A percentile compares a stretch with the other conserved stretches of the same genome.
These are phyloP conservation scores for Pezicula carpinea DNA, from an alignment of 2,329 filamentous ascomycete genomes.

Conservation along the genomic window DNA sequence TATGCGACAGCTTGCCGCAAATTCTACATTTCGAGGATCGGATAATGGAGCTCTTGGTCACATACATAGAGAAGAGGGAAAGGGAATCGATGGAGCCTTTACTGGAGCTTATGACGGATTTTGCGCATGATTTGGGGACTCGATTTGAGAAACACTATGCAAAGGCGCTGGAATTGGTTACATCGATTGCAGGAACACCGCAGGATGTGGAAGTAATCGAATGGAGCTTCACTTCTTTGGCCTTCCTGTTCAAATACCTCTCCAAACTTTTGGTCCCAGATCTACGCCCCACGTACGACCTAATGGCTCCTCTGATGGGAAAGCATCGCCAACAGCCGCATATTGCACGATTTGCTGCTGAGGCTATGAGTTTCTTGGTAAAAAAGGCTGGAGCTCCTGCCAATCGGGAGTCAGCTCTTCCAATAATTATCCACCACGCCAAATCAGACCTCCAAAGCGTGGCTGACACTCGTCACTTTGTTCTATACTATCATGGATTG, in stretches of 20 bases:
- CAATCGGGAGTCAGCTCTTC: constrained; percentile 68
- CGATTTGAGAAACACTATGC: constrained; percentile 87
- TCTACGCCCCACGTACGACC: constrained; percentile 75
- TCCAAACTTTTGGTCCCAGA: constrained; percentile 83
- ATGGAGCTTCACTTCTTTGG: constrained; percentile 91
- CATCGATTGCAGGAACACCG: constrained; percentile 71
- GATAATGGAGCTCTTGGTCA: constrained; percentile 73
- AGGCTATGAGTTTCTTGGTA: constrained; percentile 89
- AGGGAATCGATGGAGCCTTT: constrained; percentile 79
- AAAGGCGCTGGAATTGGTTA: constrained; percentile 68
- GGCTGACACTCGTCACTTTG: constrained; percentile 51
- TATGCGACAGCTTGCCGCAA: constrained; percentile 87
- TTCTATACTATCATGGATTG: constrained; percentile 76
- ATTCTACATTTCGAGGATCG: constrained; percentile 85
- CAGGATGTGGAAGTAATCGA: constrained; percentile 87
- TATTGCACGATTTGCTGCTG: constrained; percentile 87
- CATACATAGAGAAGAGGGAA: constrained; percentile 74
- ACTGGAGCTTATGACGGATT: constrained; percentile 81
- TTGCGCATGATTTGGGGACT: constrained; percentile 87
- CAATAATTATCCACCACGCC: constrained; percentile 66
- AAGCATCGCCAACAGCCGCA: constrained; percentile 78
- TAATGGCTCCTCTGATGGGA: constrained; percentile 80
- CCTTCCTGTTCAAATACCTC: constrained; percentile 96
- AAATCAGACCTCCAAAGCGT: constrained; percentile 60
- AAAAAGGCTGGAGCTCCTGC: constrained; percentile 80